Percentiles rank a stretch among this genome's conserved stretches.
Evolutionary conservation across 441 rosid species (phyloP).

Genomic region (Arabidopsis lyrata): DNA sequence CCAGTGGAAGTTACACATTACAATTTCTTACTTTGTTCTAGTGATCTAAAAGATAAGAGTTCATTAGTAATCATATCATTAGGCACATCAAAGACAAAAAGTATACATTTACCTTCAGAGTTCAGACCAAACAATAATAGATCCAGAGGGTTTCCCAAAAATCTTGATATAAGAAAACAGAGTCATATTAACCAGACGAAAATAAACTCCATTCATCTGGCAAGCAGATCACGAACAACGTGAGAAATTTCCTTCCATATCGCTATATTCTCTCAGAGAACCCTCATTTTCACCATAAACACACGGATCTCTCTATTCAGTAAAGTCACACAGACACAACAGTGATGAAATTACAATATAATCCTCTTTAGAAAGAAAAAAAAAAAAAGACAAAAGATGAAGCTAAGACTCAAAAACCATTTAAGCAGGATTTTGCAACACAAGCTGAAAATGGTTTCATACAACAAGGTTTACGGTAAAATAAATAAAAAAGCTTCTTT

Average conservation of each 20-base stretch:
- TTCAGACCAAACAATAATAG: conserved; percentile 2
- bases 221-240: background rate
- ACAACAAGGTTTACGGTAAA: conserved; percentile 25
- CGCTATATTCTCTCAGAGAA: too few relatives aligned
- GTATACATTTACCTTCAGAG: background rate
- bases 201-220: background rate
- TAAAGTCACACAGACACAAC: background rate
- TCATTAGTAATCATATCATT: background rate
- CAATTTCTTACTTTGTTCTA: background rate
- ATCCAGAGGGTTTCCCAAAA: background rate
- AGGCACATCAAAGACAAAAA: background rate
- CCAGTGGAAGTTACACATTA: background rate
- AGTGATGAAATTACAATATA: background rate
- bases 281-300: background rate
- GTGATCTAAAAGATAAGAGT: background rate
- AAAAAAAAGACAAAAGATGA: background rate
- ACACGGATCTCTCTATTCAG: background rate
- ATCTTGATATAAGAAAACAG: background rate
- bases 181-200: background rate
- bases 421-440: conserved; percentile 18
- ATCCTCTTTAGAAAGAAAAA: background rate
- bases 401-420: background rate
- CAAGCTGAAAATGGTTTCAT: conserved; percentile 27
- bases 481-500: background rate
- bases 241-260: background rate